These are phyloP conservation scores for Clathrus columnatus DNA, from an alignment of 768 basidiomycete species.

Conservation along the genomic window DNA sequence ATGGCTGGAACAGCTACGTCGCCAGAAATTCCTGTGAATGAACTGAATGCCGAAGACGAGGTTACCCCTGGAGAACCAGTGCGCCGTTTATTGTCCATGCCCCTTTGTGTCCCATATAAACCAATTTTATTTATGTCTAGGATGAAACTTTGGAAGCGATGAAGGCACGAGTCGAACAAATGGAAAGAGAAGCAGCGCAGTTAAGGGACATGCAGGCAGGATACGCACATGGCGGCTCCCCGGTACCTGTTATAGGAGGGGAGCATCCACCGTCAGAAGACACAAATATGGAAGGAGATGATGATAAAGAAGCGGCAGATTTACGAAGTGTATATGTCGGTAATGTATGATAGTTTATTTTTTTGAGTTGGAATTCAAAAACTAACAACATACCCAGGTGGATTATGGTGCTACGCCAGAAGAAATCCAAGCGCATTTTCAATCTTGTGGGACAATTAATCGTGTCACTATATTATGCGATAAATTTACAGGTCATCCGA, in stretches of 20 bases:
- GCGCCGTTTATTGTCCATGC: constrained; percentile 2
- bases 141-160: constrained; percentile 76
- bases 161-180: constrained; percentile 89
- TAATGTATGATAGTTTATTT: constrained; percentile 52
- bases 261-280: constrained; percentile 36
- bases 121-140: not conserved
- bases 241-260: constrained; percentile 40
- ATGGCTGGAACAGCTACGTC: constrained; percentile 5
- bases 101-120: not conserved
- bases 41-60: constrained; percentile 2
- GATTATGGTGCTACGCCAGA: constrained; percentile 97
- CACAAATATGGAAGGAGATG: constrained; percentile 65
- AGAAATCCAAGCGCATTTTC: constrained; percentile 96
- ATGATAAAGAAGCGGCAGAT: constrained; percentile 78
- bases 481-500: constrained; percentile 98
- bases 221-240: constrained; percentile 10
- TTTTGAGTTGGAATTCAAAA: not conserved
- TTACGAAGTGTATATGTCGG: constrained; percentile 88
- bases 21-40: not conserved
- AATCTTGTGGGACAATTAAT: constrained; percentile 96
- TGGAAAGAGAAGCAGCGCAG: constrained; percentile 87
- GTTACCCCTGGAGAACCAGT: constrained; percentile 8
- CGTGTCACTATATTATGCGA: constrained; percentile 98
- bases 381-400: constrained; percentile 45
- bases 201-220: constrained; percentile 73